A percentile compares a stretch with the other conserved stretches of the same genome.
Conservation (phyloP, 768 basidiomycete genomes). For the Mycena capillaripes region DNA sequence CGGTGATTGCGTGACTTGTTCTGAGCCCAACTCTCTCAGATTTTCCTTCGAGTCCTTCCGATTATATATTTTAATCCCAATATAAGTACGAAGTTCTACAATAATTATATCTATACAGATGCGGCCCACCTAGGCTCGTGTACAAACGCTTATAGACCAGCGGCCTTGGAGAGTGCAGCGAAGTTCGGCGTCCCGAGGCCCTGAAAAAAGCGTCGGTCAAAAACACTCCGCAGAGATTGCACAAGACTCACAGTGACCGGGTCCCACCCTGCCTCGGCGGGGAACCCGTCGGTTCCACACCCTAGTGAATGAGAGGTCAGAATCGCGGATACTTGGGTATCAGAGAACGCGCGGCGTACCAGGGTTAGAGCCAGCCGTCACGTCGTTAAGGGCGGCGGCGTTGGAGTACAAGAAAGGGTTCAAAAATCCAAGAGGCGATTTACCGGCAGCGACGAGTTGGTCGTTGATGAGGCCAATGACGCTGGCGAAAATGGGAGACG, state of each 20-base stretch:
- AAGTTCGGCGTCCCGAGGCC: constrained; percentile 33
- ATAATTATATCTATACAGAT: too few relatives aligned
- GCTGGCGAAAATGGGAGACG: constrained; percentile 41
- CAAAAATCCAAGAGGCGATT: constrained; percentile 21
- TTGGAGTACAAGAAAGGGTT: constrained; percentile 29
- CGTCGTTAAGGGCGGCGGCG: constrained; percentile 43
- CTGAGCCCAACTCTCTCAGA: too few relatives aligned
- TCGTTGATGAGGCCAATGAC: constrained; percentile 32
- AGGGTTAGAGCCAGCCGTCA: constrained; percentile 40
- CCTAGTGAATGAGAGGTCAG: constrained; percentile 41
- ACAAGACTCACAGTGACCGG: constrained; percentile 38
- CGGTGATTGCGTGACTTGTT: too few relatives aligned
- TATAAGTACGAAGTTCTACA: too few relatives aligned
- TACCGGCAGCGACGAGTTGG: constrained; percentile 25
- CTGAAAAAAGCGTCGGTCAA: neutral
- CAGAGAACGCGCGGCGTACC: too few relatives aligned
- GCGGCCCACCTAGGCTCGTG: too few relatives aligned
- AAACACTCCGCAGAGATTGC: neutral
- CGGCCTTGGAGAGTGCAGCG: too few relatives aligned
- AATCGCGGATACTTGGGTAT: too few relatives aligned
- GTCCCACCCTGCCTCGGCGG: constrained; percentile 44
- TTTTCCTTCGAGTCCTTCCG: too few relatives aligned
- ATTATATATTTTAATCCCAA: too few relatives aligned
- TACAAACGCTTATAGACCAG: too few relatives aligned
- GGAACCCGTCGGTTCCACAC: neutral